A percentile compares a stretch with the other conserved stretches of the same genome.
Conservation (phyloP, 2,329 filamentous ascomycete genomes). For the Rhynchosporium agropyri region DNA sequence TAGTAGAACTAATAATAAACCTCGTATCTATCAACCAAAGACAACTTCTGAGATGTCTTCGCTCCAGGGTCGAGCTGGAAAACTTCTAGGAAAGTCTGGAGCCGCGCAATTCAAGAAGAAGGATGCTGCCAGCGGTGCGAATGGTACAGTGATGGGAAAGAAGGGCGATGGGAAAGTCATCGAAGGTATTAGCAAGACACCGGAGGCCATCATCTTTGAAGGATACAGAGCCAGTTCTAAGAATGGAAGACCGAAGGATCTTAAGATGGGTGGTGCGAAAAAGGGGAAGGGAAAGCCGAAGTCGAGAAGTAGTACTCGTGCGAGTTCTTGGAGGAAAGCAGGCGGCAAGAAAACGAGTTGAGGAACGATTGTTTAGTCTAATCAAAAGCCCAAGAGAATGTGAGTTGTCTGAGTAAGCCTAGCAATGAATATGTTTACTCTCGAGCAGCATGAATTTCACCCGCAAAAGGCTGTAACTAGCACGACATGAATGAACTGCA, state of each 20-base stretch:
- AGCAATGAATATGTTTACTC: background rate
- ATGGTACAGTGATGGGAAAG: constrained; percentile 35
- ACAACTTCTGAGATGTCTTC: constrained; percentile 70
- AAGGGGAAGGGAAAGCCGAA: constrained; percentile 51
- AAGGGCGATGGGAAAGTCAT: constrained; percentile 25
- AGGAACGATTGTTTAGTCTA: background rate
- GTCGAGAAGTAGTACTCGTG: constrained; percentile 42
- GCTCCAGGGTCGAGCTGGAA: constrained; percentile 70
- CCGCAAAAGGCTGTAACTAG: too few relatives aligned
- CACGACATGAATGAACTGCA: too few relatives aligned
- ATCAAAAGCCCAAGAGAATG: background rate
- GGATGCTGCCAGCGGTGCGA: constrained; percentile 36
- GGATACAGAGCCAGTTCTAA: constrained; percentile 72
- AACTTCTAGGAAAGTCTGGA: constrained; percentile 71
- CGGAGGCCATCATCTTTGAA: constrained; percentile 78
- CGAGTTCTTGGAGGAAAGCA: constrained; percentile 45
- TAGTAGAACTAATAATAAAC: constrained; percentile 44
- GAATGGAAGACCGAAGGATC: constrained; percentile 64
- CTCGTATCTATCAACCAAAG: constrained; percentile 65
- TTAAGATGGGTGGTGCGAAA: constrained; percentile 61
- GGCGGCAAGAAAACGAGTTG: constrained; percentile 43
- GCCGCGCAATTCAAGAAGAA: constrained; percentile 48
- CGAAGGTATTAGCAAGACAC: constrained; percentile 52
- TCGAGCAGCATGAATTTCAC: background rate
- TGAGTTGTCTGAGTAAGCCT: background rate